These are phyloP conservation scores for Prosopis cineraria DNA, from an alignment of 306 rosid genomes.

Conservation along the genomic window DNA sequence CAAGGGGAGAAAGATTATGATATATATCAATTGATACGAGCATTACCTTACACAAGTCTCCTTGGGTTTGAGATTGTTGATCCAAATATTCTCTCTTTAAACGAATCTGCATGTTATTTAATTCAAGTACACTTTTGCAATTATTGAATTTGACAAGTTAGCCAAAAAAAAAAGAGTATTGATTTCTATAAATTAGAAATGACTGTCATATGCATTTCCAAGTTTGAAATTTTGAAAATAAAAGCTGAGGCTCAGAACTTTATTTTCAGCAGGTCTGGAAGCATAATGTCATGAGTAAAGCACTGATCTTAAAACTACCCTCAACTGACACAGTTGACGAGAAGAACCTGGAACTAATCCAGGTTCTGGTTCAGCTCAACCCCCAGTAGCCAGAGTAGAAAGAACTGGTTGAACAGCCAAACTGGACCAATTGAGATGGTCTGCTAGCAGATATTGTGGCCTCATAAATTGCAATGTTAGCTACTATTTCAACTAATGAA, in stretches of 20 bases:
- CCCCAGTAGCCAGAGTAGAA: background rate
- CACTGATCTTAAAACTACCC: background rate
- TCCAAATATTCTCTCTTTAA: constrained; percentile 89
- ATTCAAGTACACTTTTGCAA: constrained; percentile 27
- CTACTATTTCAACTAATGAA: background rate
- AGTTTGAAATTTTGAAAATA: background rate
- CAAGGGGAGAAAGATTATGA: background rate
- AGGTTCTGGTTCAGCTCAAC: background rate
- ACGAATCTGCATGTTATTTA: constrained; percentile 67
- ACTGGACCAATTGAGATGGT: background rate
- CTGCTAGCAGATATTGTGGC: background rate
- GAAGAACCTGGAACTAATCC: background rate
- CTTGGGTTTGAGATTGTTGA: constrained; percentile 55
- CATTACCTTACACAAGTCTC: constrained; percentile 56
- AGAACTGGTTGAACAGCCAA: background rate
- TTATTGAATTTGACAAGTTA: background rate
- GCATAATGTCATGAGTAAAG: background rate
- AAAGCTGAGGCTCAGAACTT: background rate
- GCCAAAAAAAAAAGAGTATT: background rate
- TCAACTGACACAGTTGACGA: background rate
- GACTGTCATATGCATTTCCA: background rate
- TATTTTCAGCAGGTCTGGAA: background rate
- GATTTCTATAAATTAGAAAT: background rate
- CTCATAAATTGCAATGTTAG: background rate
- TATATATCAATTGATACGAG: constrained; percentile 25